Percentiles rank a stretch among this genome's conserved stretches.
Conservation (phyloP, 2,329 filamentous ascomycete genomes). For the Fragosphaeria purpurea region DNA sequence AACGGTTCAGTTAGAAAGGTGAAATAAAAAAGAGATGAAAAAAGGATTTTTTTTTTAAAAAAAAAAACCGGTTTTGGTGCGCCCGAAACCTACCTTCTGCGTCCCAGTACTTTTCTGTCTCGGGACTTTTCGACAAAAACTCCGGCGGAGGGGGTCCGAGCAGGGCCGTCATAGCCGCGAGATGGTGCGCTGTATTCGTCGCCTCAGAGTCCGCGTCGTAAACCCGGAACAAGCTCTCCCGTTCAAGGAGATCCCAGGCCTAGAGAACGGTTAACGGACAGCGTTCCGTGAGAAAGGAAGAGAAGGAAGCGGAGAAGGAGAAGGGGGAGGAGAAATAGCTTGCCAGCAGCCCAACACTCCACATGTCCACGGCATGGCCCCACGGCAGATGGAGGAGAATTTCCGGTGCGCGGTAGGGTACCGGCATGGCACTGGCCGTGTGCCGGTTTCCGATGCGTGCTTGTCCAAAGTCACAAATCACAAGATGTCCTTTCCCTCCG, state of each 20-base stretch:
- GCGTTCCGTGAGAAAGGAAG: background rate
- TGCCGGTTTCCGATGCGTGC: conserved; percentile 18
- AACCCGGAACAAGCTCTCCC: conserved; percentile 13
- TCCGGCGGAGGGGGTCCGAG: conserved; percentile 18
- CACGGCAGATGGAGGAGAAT: conserved; percentile 27
- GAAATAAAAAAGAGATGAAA: no score
- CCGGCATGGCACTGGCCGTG: conserved; percentile 18
- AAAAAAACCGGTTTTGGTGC: no score
- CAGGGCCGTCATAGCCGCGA: conserved; percentile 19
- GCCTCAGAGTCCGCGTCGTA: conserved; percentile 13
- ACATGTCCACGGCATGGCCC: conserved; percentile 24
- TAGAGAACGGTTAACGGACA: background rate
- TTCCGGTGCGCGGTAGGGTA: conserved; percentile 24
- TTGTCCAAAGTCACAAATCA: conserved; percentile 26
- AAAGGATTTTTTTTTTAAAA: no score
- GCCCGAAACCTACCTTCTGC: no score
- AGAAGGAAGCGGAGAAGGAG: no score
- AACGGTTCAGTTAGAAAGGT: background rate
- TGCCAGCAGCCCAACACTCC: conserved; percentile 26
- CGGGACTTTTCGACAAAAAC: conserved; percentile 15
- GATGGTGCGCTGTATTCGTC: conserved; percentile 18
- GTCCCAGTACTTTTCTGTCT: conserved; percentile 19
- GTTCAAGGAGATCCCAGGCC: conserved; percentile 19
- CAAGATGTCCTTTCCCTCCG: conserved; percentile 20
- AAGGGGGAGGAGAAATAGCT: background rate